Percentiles rank a stretch among this genome's conserved stretches.
These are phyloP conservation scores for Canna indica DNA, from an alignment of 176 grass and related monocot species.

Conservation along the genomic window DNA sequence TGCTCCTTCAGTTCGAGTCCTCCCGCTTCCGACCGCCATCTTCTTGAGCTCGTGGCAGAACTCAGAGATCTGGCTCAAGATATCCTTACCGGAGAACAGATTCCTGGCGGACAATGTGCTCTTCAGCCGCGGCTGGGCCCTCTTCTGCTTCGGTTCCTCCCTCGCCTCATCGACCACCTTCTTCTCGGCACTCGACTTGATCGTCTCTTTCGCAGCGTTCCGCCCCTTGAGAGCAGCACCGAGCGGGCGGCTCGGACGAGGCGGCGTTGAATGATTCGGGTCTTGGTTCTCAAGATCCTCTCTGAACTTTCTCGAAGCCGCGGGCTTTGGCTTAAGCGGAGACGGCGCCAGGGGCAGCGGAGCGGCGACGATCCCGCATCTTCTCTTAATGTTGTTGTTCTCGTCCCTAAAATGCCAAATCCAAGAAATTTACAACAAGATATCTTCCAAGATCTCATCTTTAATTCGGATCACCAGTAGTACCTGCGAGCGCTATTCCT, in stretches of 20 bases:
- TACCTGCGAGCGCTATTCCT: slow-evolving; percentile 35
- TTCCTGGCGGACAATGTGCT: slow-evolving; percentile 95
- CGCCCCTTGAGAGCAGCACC: slow-evolving; percentile 33
- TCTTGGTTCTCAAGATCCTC: slow-evolving; percentile 81
- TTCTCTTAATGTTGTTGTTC: slow-evolving; percentile 48
- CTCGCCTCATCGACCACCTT: slow-evolving; percentile 23
- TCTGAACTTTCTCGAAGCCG: slow-evolving; percentile 43
- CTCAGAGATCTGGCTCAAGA: slow-evolving; percentile 81
- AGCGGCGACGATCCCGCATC: slow-evolving; percentile 25
- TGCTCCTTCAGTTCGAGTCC: slow-evolving; percentile 18
- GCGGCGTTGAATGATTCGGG: slow-evolving; percentile 47
- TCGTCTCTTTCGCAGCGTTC: slow-evolving; percentile 60
- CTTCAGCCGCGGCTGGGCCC: slow-evolving; percentile 45
- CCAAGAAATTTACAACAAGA: not conserved
- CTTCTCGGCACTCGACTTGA: slow-evolving; percentile 77
- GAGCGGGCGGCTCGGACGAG: slow-evolving; percentile 27
- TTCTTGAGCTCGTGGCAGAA: slow-evolving; percentile 91
- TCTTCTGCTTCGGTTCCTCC: slow-evolving; percentile 46
- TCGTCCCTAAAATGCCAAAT: slow-evolving; percentile 6
- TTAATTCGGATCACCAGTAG: not conserved
- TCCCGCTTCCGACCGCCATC: slow-evolving; percentile 38
- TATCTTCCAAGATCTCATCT: too few relatives aligned
- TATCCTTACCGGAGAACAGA: slow-evolving; percentile 82
- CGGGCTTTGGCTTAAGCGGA: slow-evolving; percentile 15
- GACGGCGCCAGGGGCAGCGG: slow-evolving; percentile 25